Base-by-base conservation (phyloP, 306 rosid genomes). In the Cucumis melo region DNA sequence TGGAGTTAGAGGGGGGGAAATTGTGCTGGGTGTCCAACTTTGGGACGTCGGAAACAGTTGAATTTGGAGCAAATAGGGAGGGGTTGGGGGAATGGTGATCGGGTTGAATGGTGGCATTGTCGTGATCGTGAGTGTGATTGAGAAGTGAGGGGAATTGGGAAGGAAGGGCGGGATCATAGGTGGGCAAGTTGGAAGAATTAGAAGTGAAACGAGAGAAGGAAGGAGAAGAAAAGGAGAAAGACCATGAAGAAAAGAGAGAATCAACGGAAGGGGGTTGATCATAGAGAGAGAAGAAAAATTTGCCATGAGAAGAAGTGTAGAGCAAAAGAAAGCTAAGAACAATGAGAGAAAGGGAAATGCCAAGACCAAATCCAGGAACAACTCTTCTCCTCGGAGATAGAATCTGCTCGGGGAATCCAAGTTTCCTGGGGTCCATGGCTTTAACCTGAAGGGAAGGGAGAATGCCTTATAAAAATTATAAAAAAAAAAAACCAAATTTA, bases 281-380 rank as follows among this genome's bases (percentile, higher is more conserved):
- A 14, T 85, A 84, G 53, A 88, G 73, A 61, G 80, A 90, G n/a
- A 85, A 82, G 79, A 85, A 81, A n/a, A 67, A 42, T 56, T 74
- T 85, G 8, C 61, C 76, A 27, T 78, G 62, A 53, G 91, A 60
- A 5, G 89, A 88, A 27, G 53, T 68, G 55, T 78, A 81, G 17
- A 92, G 83, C 4, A 82, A 84, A 29, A 88, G 73, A 14, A 88
- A 39, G 21, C 82, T 78, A 27, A 89, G 72, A 58, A 90, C 46
- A 78, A 86, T 8, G 23, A 95, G 68, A 66, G 93, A 89, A 80
- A 81, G 81, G 44, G 80, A 86, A 77, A 89, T 55, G 29, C 95
- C 92, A 57, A 92, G 86, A 80, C 87, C 84, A 77, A 92, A 88
- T 53, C 97, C 90, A 58, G 97, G 92, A 75, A 87, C 46, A 1